Evolutionary conservation across 2,329 filamentous ascomycete species (phyloP), one percentile per base, ranked within the genome.

Genomic region (Fusarium brevicatenulatum): DNA sequence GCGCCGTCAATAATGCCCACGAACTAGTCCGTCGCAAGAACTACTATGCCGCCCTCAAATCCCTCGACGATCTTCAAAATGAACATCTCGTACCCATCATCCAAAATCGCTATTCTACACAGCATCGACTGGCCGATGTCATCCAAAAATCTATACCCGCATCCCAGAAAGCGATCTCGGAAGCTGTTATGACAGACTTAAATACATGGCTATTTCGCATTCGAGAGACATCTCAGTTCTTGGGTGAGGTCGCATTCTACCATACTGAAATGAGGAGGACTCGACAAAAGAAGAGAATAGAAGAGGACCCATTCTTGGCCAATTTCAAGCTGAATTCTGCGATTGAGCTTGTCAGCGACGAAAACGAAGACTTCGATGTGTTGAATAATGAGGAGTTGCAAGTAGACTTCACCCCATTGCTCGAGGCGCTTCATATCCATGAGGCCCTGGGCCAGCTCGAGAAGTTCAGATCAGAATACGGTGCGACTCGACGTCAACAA

Each of bases 161-260:
- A 7, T 98, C 95, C 2, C 95, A 97, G 78, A 95, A 94, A 78
- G 91, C 94, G 56, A 98, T 99, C 63, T 95, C 95, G 8, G 95
- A 98, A 82, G 95, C 95, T 19, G 96, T 99, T 74, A 98, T 98
- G 94, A 93, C 90, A 5, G 96, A 99, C 82, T 84, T 99, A 62
- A 98, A 98, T 79, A 98, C 95, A 2, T 99, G 96, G 96, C 86
- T 99, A 15, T 99, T 93, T 78, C 91, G 94, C 28, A 97, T 99
- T 71, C 91, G 96, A 77, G 96, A 99, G 82, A 97, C 95, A 23
- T 98, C 96, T 3, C 95, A 98, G 76, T 98, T 97, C 72, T 85
- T 99, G 12, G 96, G 96, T 9, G 96, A 99, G 81, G 94, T 99
- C 11, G 95, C 96, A 8, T 97, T 99, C 80, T 98, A 97, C 79